Conservation (phyloP, 345 rosid species). For the Populus pruinosa region DNA sequence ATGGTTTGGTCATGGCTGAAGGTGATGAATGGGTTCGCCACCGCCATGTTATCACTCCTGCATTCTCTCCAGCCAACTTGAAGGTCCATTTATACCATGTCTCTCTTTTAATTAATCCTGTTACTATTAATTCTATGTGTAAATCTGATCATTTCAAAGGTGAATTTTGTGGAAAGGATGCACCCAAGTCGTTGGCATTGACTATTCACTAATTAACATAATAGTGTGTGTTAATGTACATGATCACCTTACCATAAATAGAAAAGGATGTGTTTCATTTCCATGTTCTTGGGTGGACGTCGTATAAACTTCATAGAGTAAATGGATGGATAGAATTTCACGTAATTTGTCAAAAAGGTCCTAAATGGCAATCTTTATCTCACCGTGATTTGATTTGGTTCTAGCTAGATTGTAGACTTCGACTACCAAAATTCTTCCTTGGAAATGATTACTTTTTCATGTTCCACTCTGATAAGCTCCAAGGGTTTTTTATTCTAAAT, state of each 20-base stretch:
- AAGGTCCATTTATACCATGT: conserved; percentile 42
- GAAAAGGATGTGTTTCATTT: neutral
- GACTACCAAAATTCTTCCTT: neutral
- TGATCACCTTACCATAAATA: neutral
- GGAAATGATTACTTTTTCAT: neutral
- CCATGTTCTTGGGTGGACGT: neutral
- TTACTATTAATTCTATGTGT: neutral
- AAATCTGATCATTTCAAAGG: neutral
- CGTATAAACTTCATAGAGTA: neutral
- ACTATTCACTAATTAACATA: neutral
- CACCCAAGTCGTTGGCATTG: neutral
- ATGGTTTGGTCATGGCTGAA: conserved; percentile 81
- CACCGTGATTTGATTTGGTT: neutral
- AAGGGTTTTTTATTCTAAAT: neutral
- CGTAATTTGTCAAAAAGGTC: neutral
- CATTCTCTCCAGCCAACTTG: conserved; percentile 70
- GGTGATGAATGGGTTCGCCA: conserved; percentile 91
- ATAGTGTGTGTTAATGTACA: neutral
- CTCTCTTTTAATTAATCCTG: neutral
- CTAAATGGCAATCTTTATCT: neutral
- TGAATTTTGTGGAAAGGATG: neutral
- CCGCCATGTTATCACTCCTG: conserved; percentile 85
- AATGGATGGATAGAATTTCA: neutral
- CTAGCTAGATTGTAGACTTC: neutral
- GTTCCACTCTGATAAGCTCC: neutral